Conservation (phyloP, 2,329 filamentous ascomycete species). For the Calcarisporium arbuscula region DNA sequence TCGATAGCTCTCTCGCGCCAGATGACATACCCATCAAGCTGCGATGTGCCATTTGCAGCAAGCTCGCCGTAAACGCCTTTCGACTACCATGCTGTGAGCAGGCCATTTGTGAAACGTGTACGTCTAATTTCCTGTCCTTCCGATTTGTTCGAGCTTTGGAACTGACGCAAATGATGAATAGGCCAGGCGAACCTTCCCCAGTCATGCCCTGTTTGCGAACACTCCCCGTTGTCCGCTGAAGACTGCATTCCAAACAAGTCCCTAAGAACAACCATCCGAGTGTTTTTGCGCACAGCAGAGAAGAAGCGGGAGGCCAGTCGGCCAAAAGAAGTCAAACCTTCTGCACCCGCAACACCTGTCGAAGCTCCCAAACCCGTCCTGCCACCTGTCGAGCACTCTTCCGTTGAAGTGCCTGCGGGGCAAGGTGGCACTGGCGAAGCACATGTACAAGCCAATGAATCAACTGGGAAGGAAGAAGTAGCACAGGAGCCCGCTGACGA, state of each 20-base stretch:
- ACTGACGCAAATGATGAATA: slow-evolving; percentile 26
- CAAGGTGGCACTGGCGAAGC: slow-evolving; percentile 1
- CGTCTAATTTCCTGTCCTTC: slow-evolving; percentile 6
- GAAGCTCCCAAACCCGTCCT: slow-evolving; percentile 31
- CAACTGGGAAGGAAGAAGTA: slow-evolving; percentile 1
- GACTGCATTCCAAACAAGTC: slow-evolving; percentile 87
- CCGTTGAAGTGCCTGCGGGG: slow-evolving; percentile 12
- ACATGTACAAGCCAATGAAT: neutral
- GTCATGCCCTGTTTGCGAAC: slow-evolving; percentile 88
- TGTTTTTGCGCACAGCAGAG: slow-evolving; percentile 84
- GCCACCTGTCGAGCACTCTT: slow-evolving; percentile 16
- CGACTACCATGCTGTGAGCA: slow-evolving; percentile 93
- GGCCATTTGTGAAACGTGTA: slow-evolving; percentile 85
- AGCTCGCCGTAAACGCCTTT: slow-evolving; percentile 83
- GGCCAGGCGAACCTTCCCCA: slow-evolving; percentile 70
- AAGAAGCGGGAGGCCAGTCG: slow-evolving; percentile 73
- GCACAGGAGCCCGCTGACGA: slow-evolving; percentile 3
- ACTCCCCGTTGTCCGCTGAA: slow-evolving; percentile 77
- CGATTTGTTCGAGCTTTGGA: slow-evolving; percentile 4
- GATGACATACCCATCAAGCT: slow-evolving; percentile 95
- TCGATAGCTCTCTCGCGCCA: slow-evolving; percentile 63
- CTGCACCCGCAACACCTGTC: slow-evolving; percentile 32
- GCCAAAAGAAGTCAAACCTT: slow-evolving; percentile 40
- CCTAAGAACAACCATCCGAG: slow-evolving; percentile 84
- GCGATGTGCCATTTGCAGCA: slow-evolving; percentile 88